These are phyloP conservation scores for Tylopilus rubrobrunneus DNA, from an alignment of 768 basidiomycete genomes.

Conservation along the genomic window DNA sequence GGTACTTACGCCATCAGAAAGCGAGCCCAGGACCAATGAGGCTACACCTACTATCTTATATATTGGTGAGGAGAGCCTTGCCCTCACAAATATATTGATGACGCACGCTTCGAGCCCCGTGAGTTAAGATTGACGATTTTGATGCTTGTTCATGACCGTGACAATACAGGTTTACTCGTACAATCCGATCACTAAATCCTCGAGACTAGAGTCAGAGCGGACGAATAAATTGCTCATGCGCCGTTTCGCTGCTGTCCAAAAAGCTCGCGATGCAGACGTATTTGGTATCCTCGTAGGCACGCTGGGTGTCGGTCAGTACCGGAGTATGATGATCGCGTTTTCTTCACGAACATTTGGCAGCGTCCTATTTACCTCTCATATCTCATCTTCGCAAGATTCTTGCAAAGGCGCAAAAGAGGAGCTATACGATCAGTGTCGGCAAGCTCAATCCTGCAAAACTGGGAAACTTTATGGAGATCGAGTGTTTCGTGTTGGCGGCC, in stretches of 20 bases:
- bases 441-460: slow-evolving; percentile 93
- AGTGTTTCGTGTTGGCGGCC: slow-evolving; percentile 92
- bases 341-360: slow-evolving; percentile 33
- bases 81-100: slow-evolving; percentile 81
- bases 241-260: slow-evolving; percentile 82
- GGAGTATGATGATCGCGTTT: neutral
- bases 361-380: slow-evolving; percentile 84
- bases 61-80: slow-evolving; percentile 77
- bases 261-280: slow-evolving; percentile 87
- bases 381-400: slow-evolving; percentile 73
- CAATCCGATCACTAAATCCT: slow-evolving; percentile 49
- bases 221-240: slow-evolving; percentile 87
- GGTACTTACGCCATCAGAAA: neutral
- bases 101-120: slow-evolving; percentile 69
- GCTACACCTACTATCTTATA: slow-evolving; percentile 39
- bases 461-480: slow-evolving; percentile 94
- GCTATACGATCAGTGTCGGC: slow-evolving; percentile 92
- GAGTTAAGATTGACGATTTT: slow-evolving; percentile 12
- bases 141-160: neutral
- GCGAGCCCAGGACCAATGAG: neutral
- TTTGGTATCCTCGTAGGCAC: slow-evolving; percentile 96
- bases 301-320: slow-evolving; percentile 71
- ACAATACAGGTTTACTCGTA: slow-evolving; percentile 69
- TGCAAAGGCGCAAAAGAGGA: slow-evolving; percentile 70
- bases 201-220: slow-evolving; percentile 55